Percentiles rank a stretch among this genome's conserved stretches.
phyloP scores from a whole-genome alignment of 2,329 filamentous ascomycete genomes.

The Fusarium sp. region DNA sequence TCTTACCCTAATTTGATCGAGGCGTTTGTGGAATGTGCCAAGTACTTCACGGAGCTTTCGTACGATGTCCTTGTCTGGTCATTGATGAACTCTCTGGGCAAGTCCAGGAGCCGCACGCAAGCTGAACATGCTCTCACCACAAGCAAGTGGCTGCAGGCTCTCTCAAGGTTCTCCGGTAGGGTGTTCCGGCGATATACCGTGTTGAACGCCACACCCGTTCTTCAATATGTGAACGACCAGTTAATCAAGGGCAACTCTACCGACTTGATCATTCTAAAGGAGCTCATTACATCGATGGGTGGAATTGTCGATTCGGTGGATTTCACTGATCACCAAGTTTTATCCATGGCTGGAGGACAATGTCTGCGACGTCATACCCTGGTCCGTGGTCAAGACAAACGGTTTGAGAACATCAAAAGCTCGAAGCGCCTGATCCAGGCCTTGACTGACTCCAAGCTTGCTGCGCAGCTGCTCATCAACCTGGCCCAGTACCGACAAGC shows the following conservation, averaged over 20 bases:
- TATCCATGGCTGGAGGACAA: constrained; percentile 89
- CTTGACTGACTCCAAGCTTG: constrained; percentile 81
- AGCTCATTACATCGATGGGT: constrained; percentile 92
- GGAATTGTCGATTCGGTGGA: constrained; percentile 89
- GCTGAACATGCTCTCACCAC: constrained; percentile 77
- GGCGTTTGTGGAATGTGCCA: constrained; percentile 92
- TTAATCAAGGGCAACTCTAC: constrained; percentile 86
- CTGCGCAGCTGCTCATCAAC: constrained; percentile 86
- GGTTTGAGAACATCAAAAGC: constrained; percentile 79
- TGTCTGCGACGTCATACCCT: constrained; percentile 84
- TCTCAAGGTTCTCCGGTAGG: constrained; percentile 91
- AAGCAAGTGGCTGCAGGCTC: constrained; percentile 90
- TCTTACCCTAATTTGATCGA: constrained; percentile 95
- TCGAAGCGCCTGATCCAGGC: constrained; percentile 85
- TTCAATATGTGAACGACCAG: constrained; percentile 91
- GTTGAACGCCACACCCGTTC: constrained; percentile 85
- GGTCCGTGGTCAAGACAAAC: constrained; percentile 82
- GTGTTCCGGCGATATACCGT: constrained; percentile 88
- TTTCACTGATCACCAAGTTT: constrained; percentile 88
- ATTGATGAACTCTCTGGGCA: constrained; percentile 79
- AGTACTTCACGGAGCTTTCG: constrained; percentile 91
- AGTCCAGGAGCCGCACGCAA: constrained; percentile 72
- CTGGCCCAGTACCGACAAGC: constrained; percentile 91
- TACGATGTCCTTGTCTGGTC: constrained; percentile 97
- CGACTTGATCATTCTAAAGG: constrained; percentile 90